Evolutionary conservation across 192 early-diverging fungal genomes (phyloP).

Genomic region (Phycomyces blakesleeanus): DNA sequence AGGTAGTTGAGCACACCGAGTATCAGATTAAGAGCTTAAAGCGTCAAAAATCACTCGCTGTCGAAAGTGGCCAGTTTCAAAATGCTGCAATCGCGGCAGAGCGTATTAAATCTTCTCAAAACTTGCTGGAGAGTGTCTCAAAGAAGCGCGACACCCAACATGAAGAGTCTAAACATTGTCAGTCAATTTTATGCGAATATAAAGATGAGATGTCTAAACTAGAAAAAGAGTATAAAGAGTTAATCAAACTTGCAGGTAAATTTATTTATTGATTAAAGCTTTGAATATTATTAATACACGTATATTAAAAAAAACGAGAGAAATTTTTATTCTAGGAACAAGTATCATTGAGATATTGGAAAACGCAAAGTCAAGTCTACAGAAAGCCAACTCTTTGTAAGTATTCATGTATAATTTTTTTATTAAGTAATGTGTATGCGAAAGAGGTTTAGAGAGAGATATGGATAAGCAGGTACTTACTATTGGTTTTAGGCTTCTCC

Average conservation of each 20-base stretch:
- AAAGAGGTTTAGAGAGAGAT: too few species aligned
- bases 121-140: neutral
- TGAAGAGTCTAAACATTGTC: neutral
- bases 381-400: neutral
- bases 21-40: neutral
- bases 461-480: too few species aligned
- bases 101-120: neutral
- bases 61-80: neutral
- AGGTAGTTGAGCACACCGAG: neutral
- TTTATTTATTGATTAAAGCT: too few species aligned
- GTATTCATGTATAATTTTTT: neutral
- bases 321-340: neutral
- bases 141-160: neutral
- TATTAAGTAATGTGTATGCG: too few species aligned
- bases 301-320: neutral
- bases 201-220: neutral
- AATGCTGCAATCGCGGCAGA: neutral
- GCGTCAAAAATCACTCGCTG: neutral
- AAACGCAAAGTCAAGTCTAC: neutral
- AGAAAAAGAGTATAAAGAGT: neutral
- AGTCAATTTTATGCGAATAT: neutral
- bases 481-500: too few species aligned
- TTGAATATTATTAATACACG: neutral
- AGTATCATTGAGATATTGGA: neutral
- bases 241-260: neutral